A percentile compares a stretch with the other conserved stretches of the same genome.
These are phyloP conservation scores for Acorus calamus DNA, from an alignment of 106 monocot species.

Conservation along the genomic window DNA sequence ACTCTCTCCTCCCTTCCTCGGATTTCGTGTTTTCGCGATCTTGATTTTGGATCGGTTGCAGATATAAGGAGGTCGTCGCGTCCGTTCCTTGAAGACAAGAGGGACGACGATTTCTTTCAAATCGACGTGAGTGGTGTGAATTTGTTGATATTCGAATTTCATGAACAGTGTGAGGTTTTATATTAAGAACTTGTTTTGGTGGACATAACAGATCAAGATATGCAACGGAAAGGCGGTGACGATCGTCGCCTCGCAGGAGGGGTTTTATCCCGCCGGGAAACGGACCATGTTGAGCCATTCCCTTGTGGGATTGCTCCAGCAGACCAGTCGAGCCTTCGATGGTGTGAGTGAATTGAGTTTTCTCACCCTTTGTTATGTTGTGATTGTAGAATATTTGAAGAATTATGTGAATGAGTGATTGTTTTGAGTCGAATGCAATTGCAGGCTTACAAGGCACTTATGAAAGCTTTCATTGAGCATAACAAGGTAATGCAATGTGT, in stretches of 20 bases:
- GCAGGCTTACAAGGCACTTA: conserved; percentile 88
- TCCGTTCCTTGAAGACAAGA: conserved; percentile 59
- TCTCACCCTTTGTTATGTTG: not conserved
- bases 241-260: conserved; percentile 49
- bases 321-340: conserved; percentile 73
- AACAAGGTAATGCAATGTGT: conserved; percentile 52
- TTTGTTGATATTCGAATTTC: not conserved
- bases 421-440: conserved; percentile 9
- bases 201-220: conserved; percentile 46
- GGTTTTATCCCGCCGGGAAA: conserved; percentile 87
- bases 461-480: conserved; percentile 90
- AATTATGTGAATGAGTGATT: not conserved
- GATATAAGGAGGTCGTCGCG: conserved; percentile 61
- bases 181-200: conserved; percentile 3
- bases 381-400: not conserved
- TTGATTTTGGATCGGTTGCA: conserved; percentile 25
- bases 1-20: not conserved
- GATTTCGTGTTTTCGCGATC: not conserved
- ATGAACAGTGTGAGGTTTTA: not conserved
- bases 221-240: conserved; percentile 82
- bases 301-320: conserved; percentile 71
- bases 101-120: conserved; percentile 77
- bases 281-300: conserved; percentile 45
- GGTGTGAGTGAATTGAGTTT: conserved; percentile 37
- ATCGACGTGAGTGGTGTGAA: conserved; percentile 55